Evolutionary conservation across 192 early-diverging fungal species (phyloP).

Genomic region (Obelidium mucronatum): DNA sequence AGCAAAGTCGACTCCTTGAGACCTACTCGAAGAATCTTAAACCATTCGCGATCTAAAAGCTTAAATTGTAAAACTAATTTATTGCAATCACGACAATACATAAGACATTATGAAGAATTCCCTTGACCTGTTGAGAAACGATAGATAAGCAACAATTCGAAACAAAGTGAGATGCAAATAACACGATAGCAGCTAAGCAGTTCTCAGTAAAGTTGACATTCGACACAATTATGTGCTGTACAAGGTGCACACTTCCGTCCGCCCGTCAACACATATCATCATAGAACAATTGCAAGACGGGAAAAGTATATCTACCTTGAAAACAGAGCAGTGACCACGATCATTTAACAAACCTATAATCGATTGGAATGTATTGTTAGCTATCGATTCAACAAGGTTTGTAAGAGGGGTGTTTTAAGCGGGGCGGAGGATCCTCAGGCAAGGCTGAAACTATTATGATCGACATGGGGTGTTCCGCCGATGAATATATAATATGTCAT

Average conservation of each 20-base stretch:
- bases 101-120: too few species aligned
- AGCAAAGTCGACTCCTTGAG: too few species aligned
- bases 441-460: conserved; percentile 13
- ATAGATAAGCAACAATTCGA: too few species aligned
- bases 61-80: too few species aligned
- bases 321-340: not conserved
- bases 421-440: not conserved
- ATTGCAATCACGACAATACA: too few species aligned
- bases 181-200: not conserved
- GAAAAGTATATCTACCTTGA: not conserved
- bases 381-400: not conserved
- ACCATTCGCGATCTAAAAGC: too few species aligned
- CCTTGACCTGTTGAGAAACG: too few species aligned
- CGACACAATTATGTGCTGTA: conserved; percentile 15
- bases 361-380: not conserved
- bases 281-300: not conserved
- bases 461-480: conserved; percentile 30
- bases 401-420: not conserved
- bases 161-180: not conserved
- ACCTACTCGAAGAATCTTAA: too few species aligned
- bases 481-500: conserved; percentile 5
- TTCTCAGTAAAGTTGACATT: conserved; percentile 32
- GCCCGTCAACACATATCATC: conserved; percentile 31
- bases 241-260: conserved; percentile 25
- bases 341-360: not conserved